Conservation (phyloP, 139 green algal species). For the Bryopsis sp. region DNA sequence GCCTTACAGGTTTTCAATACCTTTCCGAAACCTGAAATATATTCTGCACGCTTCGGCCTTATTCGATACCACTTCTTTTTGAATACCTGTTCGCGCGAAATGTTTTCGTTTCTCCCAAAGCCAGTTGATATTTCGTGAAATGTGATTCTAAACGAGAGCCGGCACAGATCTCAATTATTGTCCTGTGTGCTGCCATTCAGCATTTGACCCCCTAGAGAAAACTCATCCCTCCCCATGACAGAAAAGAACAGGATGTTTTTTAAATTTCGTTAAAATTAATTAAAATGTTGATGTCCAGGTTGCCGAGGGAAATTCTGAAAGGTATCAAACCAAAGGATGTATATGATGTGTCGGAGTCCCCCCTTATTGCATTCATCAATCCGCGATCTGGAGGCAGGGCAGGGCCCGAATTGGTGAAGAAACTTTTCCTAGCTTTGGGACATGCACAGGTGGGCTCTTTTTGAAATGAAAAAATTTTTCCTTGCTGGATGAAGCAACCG, state of each 20-base stretch:
- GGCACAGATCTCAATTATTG: neutral
- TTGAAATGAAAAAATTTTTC: neutral
- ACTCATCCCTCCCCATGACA: neutral
- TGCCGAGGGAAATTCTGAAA: conserved; percentile 8
- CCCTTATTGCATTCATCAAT: conserved; percentile 68
- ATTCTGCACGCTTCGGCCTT: neutral
- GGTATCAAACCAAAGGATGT: neutral
- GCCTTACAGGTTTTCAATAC: conserved; percentile 3
- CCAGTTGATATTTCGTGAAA: neutral
- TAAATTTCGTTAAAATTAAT: neutral
- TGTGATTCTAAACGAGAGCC: neutral
- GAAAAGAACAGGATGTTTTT: neutral
- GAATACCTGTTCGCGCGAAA: neutral
- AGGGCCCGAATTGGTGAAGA: conserved; percentile 35
- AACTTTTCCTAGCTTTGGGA: conserved; percentile 42
- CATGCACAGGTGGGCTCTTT: conserved; percentile 31
- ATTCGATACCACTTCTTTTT: neutral
- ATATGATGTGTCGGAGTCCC: conserved; percentile 23
- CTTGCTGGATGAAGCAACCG: neutral
- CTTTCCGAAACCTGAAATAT: neutral
- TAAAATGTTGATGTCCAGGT: neutral
- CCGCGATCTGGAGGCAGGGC: conserved; percentile 44
- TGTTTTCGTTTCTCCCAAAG: neutral
- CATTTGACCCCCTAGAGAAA: neutral
- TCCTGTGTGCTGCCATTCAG: neutral